Conservation (phyloP, 2,329 filamentous ascomycete species). For the Mariannaea elegans region DNA sequence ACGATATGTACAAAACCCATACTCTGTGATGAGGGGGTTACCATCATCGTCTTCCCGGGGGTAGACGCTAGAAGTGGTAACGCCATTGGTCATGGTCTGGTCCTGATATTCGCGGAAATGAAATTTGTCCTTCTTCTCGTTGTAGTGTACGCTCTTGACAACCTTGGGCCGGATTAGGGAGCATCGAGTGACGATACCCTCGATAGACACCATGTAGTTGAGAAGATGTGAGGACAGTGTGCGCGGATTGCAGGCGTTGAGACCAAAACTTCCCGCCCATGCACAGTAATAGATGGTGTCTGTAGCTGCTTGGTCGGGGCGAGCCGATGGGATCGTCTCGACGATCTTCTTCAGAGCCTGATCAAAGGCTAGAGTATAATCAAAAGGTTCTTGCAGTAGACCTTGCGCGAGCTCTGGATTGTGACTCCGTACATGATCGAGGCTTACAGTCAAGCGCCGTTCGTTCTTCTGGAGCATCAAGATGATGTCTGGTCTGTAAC, state of each 20-base stretch:
- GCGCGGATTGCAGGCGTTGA: constrained; percentile 92
- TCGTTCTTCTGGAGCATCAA: constrained; percentile 75
- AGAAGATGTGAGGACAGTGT: constrained; percentile 89
- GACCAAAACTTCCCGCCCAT: constrained; percentile 95
- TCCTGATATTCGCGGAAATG: constrained; percentile 91
- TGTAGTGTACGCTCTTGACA: constrained; percentile 98
- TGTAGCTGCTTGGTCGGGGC: constrained; percentile 77
- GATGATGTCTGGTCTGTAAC: constrained; percentile 91
- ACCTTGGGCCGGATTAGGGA: constrained; percentile 96
- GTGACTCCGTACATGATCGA: constrained; percentile 92
- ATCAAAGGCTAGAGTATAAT: constrained; percentile 89
- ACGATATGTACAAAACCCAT: constrained; percentile 93
- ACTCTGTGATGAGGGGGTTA: constrained; percentile 92
- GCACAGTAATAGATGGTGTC: constrained; percentile 95
- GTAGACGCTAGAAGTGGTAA: constrained; percentile 90
- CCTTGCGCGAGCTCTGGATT: constrained; percentile 81
- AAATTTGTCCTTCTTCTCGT: constrained; percentile 85
- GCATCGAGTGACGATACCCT: constrained; percentile 97
- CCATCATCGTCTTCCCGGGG: constrained; percentile 93
- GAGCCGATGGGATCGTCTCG: constrained; percentile 77
- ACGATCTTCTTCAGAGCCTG: constrained; percentile 89
- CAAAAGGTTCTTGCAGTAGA: constrained; percentile 86
- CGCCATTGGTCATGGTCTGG: constrained; percentile 95
- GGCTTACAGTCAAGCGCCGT: constrained; percentile 73
- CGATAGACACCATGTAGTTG: constrained; percentile 96